Evolutionary conservation across 2,329 filamentous ascomycete genomes (phyloP).

Genomic region (Dothideomycetes sp.): DNA sequence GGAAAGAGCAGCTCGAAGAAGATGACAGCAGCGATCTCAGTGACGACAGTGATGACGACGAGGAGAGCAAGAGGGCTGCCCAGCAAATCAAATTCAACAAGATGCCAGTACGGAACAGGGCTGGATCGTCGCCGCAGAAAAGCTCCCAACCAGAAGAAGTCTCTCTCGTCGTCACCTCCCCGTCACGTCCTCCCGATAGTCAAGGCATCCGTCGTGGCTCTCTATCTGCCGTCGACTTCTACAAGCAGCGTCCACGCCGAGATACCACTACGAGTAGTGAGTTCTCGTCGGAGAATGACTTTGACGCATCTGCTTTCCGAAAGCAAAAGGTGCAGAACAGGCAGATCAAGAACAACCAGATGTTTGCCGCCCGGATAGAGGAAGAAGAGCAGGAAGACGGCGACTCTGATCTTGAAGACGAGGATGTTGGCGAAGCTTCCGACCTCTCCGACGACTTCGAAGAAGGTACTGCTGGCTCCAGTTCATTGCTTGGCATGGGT

Average conservation of each 20-base stretch:
- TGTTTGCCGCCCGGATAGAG: conserved; percentile 43
- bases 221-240: conserved; percentile 57
- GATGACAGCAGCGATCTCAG: conserved; percentile 78
- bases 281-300: conserved; percentile 72
- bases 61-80: conserved; percentile 53
- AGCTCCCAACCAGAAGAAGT: conserved; percentile 47
- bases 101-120: conserved; percentile 77
- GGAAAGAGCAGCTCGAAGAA: conserved; percentile 68
- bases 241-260: conserved; percentile 50
- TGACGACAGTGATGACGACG: conserved; percentile 73
- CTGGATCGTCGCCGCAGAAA: conserved; percentile 79
- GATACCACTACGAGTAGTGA: conserved; percentile 77
- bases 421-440: conserved; percentile 27
- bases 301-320: conserved; percentile 56
- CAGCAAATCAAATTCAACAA: conserved; percentile 95
- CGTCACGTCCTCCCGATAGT: conserved; percentile 34
- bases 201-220: conserved; percentile 50
- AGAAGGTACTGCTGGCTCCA: conserved; percentile 55
- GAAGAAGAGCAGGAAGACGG: conserved; percentile 32
- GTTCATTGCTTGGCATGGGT: conserved; percentile 55
- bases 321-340: conserved; percentile 42
- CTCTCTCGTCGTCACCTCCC: conserved; percentile 45
- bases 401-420: conserved; percentile 25
- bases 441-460: conserved; percentile 46
- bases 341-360: conserved; percentile 42